Evolutionary conservation across 306 rosid species (phyloP), one percentile per base, ranked within the genome.

Genomic region (Dryas alaskensis): DNA sequence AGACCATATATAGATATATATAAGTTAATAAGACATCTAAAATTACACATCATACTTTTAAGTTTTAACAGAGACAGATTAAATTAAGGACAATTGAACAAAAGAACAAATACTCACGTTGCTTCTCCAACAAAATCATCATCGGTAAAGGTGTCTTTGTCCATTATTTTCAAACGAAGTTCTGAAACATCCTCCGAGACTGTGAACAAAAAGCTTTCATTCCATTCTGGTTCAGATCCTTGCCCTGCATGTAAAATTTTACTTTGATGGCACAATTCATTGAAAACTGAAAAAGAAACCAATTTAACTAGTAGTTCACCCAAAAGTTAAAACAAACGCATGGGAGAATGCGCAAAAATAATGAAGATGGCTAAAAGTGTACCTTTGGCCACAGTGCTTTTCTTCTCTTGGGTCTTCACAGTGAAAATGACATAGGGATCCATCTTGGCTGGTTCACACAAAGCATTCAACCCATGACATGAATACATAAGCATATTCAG

Each of bases 201-300:
- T 43, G 73, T 83, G 78, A 89, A 92, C 10, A 87, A 70, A 79
- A 92, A 92, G 50, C 6, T 86, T 72, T 92, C 97, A 9, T 89
- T 89, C 97, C 97, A 92, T 48, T 89, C 88, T n/a, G 96, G 93
- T 3, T 86, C 73, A 14, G 78, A 39, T 45, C 97, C 96, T 76
- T 89, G 46, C 7, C 87, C 97, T 89, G 82, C 70, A 77, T 27
- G 62, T 22, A 57, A 31, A 31, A 31, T 31, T 31, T 31, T 31
- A 31, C 37, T 31, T 31, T 31, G 37, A 31, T 31, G 2, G 37
- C 37, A 31, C 37, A 31, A 31, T 31, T 31, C 37, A 31, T 31
- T 31, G 37, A 31, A 31, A 31, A 31, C 37, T 31, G 37, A 31
- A 31, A 31, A 31, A 22, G 0, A 31, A 31, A 31, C 37, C 2